Conservation (phyloP, 2,329 filamentous ascomycete genomes). For the Cladophialophora bantiana region DNA sequence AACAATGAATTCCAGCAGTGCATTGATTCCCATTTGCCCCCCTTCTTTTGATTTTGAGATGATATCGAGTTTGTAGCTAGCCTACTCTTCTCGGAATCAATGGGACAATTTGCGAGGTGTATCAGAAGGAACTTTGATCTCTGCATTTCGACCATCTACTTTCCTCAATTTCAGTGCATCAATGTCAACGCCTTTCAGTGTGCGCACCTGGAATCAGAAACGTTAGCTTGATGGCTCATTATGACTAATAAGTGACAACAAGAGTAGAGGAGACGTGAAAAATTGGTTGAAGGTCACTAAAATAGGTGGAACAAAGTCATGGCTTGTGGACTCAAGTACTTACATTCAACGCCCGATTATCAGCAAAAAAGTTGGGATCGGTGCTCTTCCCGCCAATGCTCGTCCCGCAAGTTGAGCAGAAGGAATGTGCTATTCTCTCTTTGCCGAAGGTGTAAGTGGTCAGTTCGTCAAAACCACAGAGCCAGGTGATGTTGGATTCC, state of each 20-base stretch:
- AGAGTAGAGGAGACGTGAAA: neutral
- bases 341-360: slow-evolving; percentile 45
- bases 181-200: slow-evolving; percentile 42
- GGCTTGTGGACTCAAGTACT: slow-evolving; percentile 1
- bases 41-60: neutral
- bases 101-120: slow-evolving; percentile 5
- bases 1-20: neutral
- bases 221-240: slow-evolving; percentile 1
- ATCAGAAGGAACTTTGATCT: slow-evolving; percentile 8
- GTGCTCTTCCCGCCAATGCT: slow-evolving; percentile 42
- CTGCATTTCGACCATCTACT: slow-evolving; percentile 30
- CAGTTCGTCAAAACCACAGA: slow-evolving; percentile 38
- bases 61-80: neutral
- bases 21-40: neutral
- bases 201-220: slow-evolving; percentile 38
- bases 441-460: slow-evolving; percentile 44
- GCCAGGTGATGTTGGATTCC: slow-evolving; percentile 39
- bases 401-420: slow-evolving; percentile 45
- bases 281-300: slow-evolving; percentile 3
- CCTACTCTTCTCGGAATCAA: neutral
- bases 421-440: slow-evolving; percentile 42
- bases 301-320: neutral
- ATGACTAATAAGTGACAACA: neutral
- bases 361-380: slow-evolving; percentile 38
- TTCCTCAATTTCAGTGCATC: slow-evolving; percentile 42